These are phyloP conservation scores for Nicotiana obtusifolia DNA, from an alignment of 257 asterid species.

Conservation along the genomic window DNA sequence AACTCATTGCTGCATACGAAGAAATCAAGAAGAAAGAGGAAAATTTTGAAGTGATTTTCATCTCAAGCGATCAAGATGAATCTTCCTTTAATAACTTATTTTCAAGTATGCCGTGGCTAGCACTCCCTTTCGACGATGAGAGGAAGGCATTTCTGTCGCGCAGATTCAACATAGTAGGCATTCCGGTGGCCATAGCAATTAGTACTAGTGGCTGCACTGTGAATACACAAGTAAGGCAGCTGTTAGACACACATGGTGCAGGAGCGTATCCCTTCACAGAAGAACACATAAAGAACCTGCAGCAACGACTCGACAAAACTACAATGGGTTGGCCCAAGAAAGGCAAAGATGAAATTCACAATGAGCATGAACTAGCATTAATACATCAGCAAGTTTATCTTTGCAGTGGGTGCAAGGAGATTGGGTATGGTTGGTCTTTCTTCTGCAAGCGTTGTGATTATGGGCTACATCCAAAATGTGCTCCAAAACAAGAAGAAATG, in stretches of 20 bases:
- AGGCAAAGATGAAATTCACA: constrained; percentile 20
- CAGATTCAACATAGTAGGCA: constrained; percentile 28
- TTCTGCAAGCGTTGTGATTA: constrained; percentile 19
- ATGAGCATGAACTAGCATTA: constrained; percentile 19
- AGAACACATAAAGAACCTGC: constrained; percentile 15
- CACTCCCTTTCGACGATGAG: constrained; percentile 25
- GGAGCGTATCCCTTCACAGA: constrained; percentile 27
- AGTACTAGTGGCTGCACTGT: constrained; percentile 22
- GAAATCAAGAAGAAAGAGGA: constrained; percentile 27
- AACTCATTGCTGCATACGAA: constrained; percentile 18
- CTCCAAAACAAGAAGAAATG: constrained; percentile 18
- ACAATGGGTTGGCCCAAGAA: constrained; percentile 30
- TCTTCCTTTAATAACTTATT: constrained; percentile 24
- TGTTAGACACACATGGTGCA: constrained; percentile 22
- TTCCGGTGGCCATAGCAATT: constrained; percentile 31
- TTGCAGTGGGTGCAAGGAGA: constrained; percentile 27
- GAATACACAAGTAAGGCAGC: constrained; percentile 24
- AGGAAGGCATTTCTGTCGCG: constrained; percentile 16
- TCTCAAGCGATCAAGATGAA: constrained; percentile 30
- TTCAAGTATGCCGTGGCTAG: constrained; percentile 34
- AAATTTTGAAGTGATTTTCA: constrained; percentile 24
- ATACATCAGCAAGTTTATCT: constrained; percentile 18
- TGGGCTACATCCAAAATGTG: constrained; percentile 37
- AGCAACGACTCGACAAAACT: constrained; percentile 12
- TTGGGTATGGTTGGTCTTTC: constrained; percentile 33